These are phyloP conservation scores for Colletotrichum sp. DNA, from an alignment of 2,329 filamentous ascomycete species.

Conservation along the genomic window DNA sequence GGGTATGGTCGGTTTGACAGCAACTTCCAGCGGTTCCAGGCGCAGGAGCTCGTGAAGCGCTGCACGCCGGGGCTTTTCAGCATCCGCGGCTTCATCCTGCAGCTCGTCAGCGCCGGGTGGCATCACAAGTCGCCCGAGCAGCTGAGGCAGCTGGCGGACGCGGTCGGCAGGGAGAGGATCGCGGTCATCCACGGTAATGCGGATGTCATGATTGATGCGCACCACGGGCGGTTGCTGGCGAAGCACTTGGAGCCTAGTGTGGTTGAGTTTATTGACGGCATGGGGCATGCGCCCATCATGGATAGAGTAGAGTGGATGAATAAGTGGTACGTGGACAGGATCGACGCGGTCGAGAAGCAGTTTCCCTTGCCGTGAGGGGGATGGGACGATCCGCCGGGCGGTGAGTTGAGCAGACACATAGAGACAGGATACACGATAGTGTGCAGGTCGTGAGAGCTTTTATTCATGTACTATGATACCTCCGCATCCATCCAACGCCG, in stretches of 20 bases:
- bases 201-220: conserved; percentile 80
- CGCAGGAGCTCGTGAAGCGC: conserved; percentile 78
- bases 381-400: background rate
- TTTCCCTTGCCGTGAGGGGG: conserved; percentile 30
- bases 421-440: background rate
- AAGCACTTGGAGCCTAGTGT: conserved; percentile 66
- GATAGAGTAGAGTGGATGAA: conserved; percentile 77
- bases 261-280: conserved; percentile 68
- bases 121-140: conserved; percentile 77
- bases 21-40: conserved; percentile 84
- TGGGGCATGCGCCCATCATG: conserved; percentile 77
- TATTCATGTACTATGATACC: conserved; percentile 16
- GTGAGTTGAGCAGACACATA: background rate
- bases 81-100: conserved; percentile 72
- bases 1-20: conserved; percentile 66
- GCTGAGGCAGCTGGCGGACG: conserved; percentile 68
- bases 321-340: conserved; percentile 60
- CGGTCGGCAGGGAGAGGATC: conserved; percentile 75
- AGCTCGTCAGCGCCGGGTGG: conserved; percentile 80
- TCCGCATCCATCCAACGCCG: conserved; percentile 2
- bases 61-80: conserved; percentile 65
- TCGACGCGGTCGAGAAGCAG: conserved; percentile 55
- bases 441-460: background rate
- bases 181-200: conserved; percentile 76
- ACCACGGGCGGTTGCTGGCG: conserved; percentile 73